A percentile compares a stretch with the other conserved stretches of the same genome.
Conservation (phyloP, 441 rosid species). For the Populus tomentosa region DNA sequence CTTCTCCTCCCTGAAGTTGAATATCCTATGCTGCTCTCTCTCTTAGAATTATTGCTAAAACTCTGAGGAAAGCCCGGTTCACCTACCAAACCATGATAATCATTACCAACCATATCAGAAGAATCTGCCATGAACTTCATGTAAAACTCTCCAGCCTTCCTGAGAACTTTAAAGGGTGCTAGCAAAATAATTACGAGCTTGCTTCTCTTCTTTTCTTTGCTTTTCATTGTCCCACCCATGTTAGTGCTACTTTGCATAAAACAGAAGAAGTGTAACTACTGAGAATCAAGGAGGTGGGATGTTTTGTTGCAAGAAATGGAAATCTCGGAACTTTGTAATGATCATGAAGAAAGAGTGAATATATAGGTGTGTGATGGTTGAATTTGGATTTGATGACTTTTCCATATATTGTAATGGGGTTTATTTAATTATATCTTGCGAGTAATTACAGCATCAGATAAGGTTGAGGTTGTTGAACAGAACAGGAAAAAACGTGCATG, state of each 20-base stretch:
- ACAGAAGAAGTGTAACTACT: background rate
- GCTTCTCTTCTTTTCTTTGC: background rate
- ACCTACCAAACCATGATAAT: background rate
- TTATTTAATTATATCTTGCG: too few species aligned
- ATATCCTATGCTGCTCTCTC: background rate
- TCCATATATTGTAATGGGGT: background rate
- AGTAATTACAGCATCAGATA: too few species aligned
- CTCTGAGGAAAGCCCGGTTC: background rate
- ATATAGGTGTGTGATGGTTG: background rate
- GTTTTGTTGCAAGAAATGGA: background rate
- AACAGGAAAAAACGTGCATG: too few species aligned
- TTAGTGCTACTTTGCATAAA: background rate
- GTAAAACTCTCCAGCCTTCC: slow-evolving; percentile 2
- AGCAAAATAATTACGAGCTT: background rate
- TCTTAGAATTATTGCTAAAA: background rate
- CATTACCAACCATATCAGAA: background rate
- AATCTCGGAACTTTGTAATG: background rate
- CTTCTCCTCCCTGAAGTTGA: background rate
- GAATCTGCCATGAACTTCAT: background rate
- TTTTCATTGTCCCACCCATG: background rate
- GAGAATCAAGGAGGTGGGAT: background rate
- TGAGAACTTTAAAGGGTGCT: slow-evolving; percentile 5
- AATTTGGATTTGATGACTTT: background rate
- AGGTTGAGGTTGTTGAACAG: too few species aligned
- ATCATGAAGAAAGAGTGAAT: background rate